A percentile compares a stretch with the other conserved stretches of the same genome.
Conservation (phyloP, 2,329 filamentous ascomycete species). For the Aciculosporium take region DNA sequence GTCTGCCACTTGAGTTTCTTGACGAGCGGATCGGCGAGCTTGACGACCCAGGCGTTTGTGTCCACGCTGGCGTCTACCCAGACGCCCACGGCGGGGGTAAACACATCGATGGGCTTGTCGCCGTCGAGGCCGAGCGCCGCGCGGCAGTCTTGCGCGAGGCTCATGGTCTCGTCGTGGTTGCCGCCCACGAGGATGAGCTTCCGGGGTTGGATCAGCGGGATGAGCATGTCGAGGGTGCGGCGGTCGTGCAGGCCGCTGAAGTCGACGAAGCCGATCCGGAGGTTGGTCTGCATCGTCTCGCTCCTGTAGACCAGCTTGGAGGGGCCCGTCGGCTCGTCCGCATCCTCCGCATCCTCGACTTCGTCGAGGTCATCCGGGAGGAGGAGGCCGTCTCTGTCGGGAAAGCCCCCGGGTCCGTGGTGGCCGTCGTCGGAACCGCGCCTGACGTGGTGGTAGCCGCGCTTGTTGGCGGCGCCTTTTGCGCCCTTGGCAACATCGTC, state of each 20-base stretch:
- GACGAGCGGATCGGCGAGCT: slow-evolving; percentile 70
- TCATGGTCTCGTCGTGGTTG: slow-evolving; percentile 59
- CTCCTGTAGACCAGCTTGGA: slow-evolving; percentile 57
- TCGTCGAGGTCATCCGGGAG: slow-evolving; percentile 42
- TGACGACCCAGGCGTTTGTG: slow-evolving; percentile 93
- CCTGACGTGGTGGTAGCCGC: slow-evolving; percentile 35
- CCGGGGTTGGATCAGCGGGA: slow-evolving; percentile 82
- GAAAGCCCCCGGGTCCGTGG: slow-evolving; percentile 25
- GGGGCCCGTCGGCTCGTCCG: slow-evolving; percentile 45
- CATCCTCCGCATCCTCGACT: slow-evolving; percentile 40
- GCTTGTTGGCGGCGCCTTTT: slow-evolving; percentile 38
- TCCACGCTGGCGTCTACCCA: slow-evolving; percentile 85
- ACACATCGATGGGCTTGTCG: slow-evolving; percentile 52
- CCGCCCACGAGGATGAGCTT: slow-evolving; percentile 91
- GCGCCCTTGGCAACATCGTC: slow-evolving; percentile 43
- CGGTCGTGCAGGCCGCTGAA: slow-evolving; percentile 88
- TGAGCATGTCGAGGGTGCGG: slow-evolving; percentile 83
- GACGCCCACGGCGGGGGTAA: slow-evolving; percentile 62
- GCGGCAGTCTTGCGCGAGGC: slow-evolving; percentile 67
- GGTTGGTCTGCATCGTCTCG: slow-evolving; percentile 50
- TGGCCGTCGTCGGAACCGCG: slow-evolving; percentile 31
- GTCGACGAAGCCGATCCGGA: slow-evolving; percentile 77
- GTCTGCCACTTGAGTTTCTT: slow-evolving; percentile 90
- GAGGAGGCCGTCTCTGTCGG: slow-evolving; percentile 23
- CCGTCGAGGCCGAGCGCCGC: slow-evolving; percentile 42